Evolutionary conservation across 1,284 basidiomycete genomes (phyloP).

Genomic region (Microbotryum violaceum): DNA sequence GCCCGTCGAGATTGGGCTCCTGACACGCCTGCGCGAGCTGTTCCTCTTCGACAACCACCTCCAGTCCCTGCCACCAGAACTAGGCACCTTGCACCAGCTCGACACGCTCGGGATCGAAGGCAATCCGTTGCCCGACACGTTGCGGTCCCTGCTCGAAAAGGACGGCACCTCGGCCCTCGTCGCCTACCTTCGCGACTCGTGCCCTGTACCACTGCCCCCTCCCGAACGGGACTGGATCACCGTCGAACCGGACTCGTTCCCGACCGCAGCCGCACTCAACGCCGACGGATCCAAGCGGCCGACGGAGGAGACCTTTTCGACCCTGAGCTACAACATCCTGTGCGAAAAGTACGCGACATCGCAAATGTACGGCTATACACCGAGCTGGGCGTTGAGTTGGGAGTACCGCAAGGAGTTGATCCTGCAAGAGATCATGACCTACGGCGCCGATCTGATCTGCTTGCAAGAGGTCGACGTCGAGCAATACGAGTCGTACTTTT

Average conservation of each 20-base stretch:
- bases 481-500: slow-evolving; percentile 90
- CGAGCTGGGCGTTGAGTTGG: slow-evolving; percentile 92
- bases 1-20: slow-evolving; percentile 83
- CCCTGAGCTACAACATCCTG: slow-evolving; percentile 90
- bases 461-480: slow-evolving; percentile 84
- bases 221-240: slow-evolving; percentile 76
- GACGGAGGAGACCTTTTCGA: slow-evolving; percentile 58
- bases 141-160: slow-evolving; percentile 79
- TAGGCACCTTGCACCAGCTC: slow-evolving; percentile 86
- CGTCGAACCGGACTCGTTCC: slow-evolving; percentile 43
- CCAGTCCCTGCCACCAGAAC: slow-evolving; percentile 70
- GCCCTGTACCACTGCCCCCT: slow-evolving; percentile 71
- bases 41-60: slow-evolving; percentile 94
- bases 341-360: slow-evolving; percentile 87
- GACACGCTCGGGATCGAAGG: slow-evolving; percentile 92
- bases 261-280: slow-evolving; percentile 1
- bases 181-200: slow-evolving; percentile 77
- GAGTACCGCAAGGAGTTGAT: slow-evolving; percentile 89
- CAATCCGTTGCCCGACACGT: slow-evolving; percentile 74
- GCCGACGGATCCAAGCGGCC: slow-evolving; percentile 39
- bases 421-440: slow-evolving; percentile 73
- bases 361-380: slow-evolving; percentile 91
- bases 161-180: slow-evolving; percentile 86
- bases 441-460: slow-evolving; percentile 84
- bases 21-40: slow-evolving; percentile 82